Conservation (phyloP, 768 basidiomycete species). For the Suillus placidus region DNA sequence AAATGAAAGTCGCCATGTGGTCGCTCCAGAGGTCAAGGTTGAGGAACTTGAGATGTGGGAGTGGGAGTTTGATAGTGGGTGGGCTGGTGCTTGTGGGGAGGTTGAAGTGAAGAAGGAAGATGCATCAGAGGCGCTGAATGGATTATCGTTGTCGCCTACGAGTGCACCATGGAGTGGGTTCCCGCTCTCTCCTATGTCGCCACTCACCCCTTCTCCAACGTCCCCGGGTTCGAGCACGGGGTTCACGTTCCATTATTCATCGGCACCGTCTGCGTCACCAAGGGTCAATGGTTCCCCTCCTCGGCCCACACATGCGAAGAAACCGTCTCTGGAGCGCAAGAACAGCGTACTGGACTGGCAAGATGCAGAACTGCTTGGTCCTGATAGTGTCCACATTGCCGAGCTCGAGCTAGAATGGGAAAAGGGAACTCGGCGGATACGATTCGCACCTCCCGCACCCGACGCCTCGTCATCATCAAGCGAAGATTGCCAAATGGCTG, state of each 20-base stretch:
- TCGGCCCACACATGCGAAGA: not conserved
- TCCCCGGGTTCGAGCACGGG: constrained; percentile 20
- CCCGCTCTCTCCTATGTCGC: constrained; percentile 24
- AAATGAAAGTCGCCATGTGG: constrained; percentile 26
- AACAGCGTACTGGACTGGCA: constrained; percentile 40
- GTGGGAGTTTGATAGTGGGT: constrained; percentile 37
- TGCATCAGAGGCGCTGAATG: constrained; percentile 9
- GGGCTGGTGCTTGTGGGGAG: constrained; percentile 29
- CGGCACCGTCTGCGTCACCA: constrained; percentile 16
- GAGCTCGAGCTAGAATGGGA: constrained; percentile 46
- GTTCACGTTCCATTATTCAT: constrained; percentile 16
- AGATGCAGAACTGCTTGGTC: constrained; percentile 48
- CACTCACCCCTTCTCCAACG: constrained; percentile 18
- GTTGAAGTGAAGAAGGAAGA: constrained; percentile 51
- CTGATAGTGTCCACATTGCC: constrained; percentile 44
- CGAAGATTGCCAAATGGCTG: constrained; percentile 10
- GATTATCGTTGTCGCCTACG: not conserved
- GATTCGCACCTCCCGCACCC: constrained; percentile 12
- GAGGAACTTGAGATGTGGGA: constrained; percentile 44
- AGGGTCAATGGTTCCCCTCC: constrained; percentile 6
- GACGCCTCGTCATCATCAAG: constrained; percentile 1
- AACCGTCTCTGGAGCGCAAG: not conserved
- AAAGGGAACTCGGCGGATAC: constrained; percentile 15
- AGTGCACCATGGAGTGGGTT: constrained; percentile 11
- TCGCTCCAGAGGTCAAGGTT: constrained; percentile 43